Evolutionary conservation across 2,329 filamentous ascomycete genomes (phyloP).

Genomic region (Cylindrodendrum hubeiense): DNA sequence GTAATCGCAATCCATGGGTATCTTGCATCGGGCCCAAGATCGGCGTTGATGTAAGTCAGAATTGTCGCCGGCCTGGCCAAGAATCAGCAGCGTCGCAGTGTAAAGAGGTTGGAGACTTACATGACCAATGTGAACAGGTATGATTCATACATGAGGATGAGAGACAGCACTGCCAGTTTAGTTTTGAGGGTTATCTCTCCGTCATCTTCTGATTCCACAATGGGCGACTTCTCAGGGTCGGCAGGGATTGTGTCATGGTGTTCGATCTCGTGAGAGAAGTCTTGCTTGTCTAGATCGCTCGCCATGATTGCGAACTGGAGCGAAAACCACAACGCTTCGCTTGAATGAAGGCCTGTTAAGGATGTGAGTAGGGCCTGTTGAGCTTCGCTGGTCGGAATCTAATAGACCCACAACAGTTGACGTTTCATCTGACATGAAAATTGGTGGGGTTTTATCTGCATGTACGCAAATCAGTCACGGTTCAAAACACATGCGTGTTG

Average conservation of each 20-base stretch:
- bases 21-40: constrained; percentile 48
- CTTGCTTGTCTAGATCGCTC: constrained; percentile 9
- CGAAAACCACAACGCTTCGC: too few species aligned
- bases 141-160: constrained; percentile 37
- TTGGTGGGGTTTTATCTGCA: background rate
- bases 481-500: background rate
- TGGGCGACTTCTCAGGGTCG: constrained; percentile 17
- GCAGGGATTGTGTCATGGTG: constrained; percentile 10
- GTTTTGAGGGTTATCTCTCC: constrained; percentile 33
- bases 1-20: constrained; percentile 50
- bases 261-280: constrained; percentile 5
- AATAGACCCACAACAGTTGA: background rate
- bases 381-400: background rate
- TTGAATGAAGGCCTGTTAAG: background rate
- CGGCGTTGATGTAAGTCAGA: constrained; percentile 49
- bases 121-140: constrained; percentile 37
- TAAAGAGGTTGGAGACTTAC: constrained; percentile 12
- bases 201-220: constrained; percentile 13
- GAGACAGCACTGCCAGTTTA: constrained; percentile 33
- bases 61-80: constrained; percentile 44
- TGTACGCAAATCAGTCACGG: background rate
- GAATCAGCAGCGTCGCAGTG: background rate
- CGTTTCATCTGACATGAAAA: background rate
- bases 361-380: background rate
- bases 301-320: background rate